Conservation (phyloP, 2,329 filamentous ascomycete species). For the Hymenoscyphus albidus region DNA sequence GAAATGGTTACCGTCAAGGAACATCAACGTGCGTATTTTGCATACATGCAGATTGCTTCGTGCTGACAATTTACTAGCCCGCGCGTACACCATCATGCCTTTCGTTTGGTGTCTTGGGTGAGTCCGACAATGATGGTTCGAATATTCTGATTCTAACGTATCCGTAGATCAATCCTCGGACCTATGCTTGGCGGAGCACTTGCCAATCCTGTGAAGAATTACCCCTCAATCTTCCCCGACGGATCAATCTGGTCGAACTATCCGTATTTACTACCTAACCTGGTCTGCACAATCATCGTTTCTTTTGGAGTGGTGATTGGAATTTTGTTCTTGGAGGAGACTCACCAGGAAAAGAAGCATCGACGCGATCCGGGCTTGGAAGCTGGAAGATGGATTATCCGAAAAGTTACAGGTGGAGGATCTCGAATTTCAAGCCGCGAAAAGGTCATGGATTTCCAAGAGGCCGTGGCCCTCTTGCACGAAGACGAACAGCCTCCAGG, state of each 20-base stretch:
- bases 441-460: slow-evolving; percentile 39
- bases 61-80: slow-evolving; percentile 51
- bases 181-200: slow-evolving; percentile 87
- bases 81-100: slow-evolving; percentile 96
- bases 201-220: slow-evolving; percentile 79
- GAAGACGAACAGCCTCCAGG: slow-evolving; percentile 61
- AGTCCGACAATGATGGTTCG: slow-evolving; percentile 31
- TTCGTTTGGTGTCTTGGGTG: slow-evolving; percentile 95
- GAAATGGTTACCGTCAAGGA: slow-evolving; percentile 91
- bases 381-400: slow-evolving; percentile 66
- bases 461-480: slow-evolving; percentile 55
- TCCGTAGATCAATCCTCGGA: slow-evolving; percentile 75
- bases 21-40: slow-evolving; percentile 73
- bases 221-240: slow-evolving; percentile 67
- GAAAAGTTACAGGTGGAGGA: slow-evolving; percentile 33
- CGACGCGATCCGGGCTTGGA: slow-evolving; percentile 73
- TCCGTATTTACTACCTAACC: slow-evolving; percentile 86
- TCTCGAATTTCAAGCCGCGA: slow-evolving; percentile 36
- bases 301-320: slow-evolving; percentile 72
- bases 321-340: slow-evolving; percentile 88
- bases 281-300: slow-evolving; percentile 82
- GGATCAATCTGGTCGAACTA: slow-evolving; percentile 80
- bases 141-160: background rate
- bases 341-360: slow-evolving; percentile 76
- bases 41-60: slow-evolving; percentile 22